phyloP scores from a whole-genome alignment of 306 rosid genomes.

The Pterocarpus santalinus region DNA sequence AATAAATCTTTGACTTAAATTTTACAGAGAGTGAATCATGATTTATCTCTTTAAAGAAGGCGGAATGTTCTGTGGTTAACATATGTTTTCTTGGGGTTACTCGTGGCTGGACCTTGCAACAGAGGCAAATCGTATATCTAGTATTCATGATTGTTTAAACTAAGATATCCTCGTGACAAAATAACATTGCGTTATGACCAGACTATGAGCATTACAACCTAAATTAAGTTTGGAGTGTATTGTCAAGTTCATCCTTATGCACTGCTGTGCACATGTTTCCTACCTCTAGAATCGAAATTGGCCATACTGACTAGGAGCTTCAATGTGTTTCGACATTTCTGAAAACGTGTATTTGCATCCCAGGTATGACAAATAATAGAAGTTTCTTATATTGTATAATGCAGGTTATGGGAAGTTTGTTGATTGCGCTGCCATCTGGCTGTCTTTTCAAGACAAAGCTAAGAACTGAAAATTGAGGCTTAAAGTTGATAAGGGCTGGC shows the following conservation, averaged over 20 bases:
- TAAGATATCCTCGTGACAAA: background rate
- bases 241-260: background rate
- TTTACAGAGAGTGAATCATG: background rate
- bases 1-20: slow-evolving; percentile 20
- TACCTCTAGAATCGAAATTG: background rate
- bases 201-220: background rate
- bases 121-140: background rate
- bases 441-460: slow-evolving; percentile 7
- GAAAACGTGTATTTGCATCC: slow-evolving; percentile 22
- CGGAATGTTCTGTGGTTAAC: background rate
- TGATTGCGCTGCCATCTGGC: background rate
- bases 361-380: background rate
- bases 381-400: background rate
- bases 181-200: background rate
- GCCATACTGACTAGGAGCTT: background rate
- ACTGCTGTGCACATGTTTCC: background rate
- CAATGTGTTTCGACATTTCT: background rate
- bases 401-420: slow-evolving; percentile 29
- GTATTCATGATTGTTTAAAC: background rate
- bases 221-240: background rate
- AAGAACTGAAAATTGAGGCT: slow-evolving; percentile 35
- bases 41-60: background rate
- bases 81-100: background rate
- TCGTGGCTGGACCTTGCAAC: background rate
- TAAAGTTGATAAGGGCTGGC: slow-evolving; percentile 30